Conservation (phyloP, 345 rosid genomes). For the Lepidium sativum region DNA sequence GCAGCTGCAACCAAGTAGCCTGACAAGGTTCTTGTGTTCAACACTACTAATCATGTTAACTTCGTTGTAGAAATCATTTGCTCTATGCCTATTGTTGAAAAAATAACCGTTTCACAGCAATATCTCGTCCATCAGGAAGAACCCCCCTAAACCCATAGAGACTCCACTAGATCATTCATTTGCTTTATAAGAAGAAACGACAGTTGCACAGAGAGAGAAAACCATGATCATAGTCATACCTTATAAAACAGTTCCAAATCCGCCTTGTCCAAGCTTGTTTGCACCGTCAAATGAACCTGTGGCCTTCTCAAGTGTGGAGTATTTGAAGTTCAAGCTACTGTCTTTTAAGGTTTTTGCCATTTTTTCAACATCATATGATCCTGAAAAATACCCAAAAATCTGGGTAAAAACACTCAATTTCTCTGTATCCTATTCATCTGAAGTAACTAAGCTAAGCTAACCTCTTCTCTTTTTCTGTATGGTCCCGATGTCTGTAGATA, state of each 20-base stretch:
- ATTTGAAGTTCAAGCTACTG: conserved; percentile 87
- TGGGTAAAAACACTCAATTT: neutral
- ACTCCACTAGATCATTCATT: neutral
- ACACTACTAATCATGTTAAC: conserved; percentile 79
- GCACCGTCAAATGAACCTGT: conserved; percentile 57
- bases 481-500: conserved; percentile 51
- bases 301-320: conserved; percentile 79
- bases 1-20: conserved; percentile 85
- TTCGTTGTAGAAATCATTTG: conserved; percentile 89
- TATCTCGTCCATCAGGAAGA: conserved; percentile 80
- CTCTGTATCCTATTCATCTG: neutral
- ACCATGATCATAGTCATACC: conserved; percentile 28
- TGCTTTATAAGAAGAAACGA: neutral
- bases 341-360: conserved; percentile 63
- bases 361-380: conserved; percentile 56
- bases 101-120: conserved; percentile 88
- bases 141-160: conserved; percentile 54
- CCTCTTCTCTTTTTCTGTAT: conserved; percentile 73
- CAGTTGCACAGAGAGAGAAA: neutral
- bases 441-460: conserved; percentile 4
- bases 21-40: conserved; percentile 89
- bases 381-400: conserved; percentile 27
- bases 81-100: conserved; percentile 84
- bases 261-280: conserved; percentile 96
- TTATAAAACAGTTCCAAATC: conserved; percentile 92